These are phyloP conservation scores for Kodamaea sp. DNA, from an alignment of 1,139 yeast species.

Conservation along the genomic window DNA sequence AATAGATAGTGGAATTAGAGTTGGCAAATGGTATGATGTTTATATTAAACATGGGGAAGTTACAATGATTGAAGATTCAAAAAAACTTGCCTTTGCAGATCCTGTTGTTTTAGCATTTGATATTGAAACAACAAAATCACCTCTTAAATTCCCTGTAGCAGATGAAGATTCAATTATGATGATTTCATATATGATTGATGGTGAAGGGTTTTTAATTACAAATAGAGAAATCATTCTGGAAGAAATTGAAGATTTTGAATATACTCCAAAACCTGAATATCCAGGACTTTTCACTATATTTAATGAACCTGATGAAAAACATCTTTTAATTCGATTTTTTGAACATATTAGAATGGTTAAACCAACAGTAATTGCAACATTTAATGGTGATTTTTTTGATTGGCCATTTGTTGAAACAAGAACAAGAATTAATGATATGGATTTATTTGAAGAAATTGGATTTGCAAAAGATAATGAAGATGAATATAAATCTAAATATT, in stretches of 20 bases:
- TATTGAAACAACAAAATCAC: conserved; percentile 96
- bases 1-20: conserved; percentile 79
- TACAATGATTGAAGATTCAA: conserved; percentile 58
- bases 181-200: conserved; percentile 99
- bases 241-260: conserved; percentile 95
- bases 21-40: conserved; percentile 95
- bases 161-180: conserved; percentile 94
- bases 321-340: conserved; percentile 69
- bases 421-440: conserved; percentile 75
- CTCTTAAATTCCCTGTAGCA: conserved; percentile 93
- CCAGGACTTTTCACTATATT: conserved; percentile 88
- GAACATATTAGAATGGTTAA: conserved; percentile 84
- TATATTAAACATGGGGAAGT: conserved; percentile 58
- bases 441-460: conserved; percentile 92
- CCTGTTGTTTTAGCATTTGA: conserved; percentile 97
- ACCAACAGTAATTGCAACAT: conserved; percentile 96
- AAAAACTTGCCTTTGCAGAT: conserved; percentile 90
- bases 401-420: conserved; percentile 98
- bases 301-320: conserved; percentile 84
- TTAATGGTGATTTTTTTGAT: conserved; percentile 97
- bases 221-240: conserved; percentile 91
- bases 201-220: conserved; percentile 91
- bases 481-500: conserved; percentile 87
- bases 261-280: conserved; percentile 95
- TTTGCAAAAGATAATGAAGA: conserved; percentile 87